Evolutionary conservation across 371 early-diverging fungal genomes (phyloP).

Genomic region (Saksenaea vasiformis): DNA sequence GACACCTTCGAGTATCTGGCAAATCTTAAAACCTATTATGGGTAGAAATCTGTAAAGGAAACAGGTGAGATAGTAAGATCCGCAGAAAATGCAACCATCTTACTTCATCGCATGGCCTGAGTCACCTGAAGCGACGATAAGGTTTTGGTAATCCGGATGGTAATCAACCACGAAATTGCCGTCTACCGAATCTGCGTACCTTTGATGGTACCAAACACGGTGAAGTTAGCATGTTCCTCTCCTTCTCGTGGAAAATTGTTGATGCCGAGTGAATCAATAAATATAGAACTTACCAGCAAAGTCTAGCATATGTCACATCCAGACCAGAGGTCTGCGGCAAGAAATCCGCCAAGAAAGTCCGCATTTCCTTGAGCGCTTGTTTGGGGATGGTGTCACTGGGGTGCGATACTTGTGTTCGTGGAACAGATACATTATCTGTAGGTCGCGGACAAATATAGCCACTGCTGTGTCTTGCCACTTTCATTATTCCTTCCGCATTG

Average conservation of each 20-base stretch:
- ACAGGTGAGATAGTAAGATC: not conserved
- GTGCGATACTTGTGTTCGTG: constrained; percentile 45
- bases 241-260: not conserved
- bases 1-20: constrained; percentile 30
- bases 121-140: constrained; percentile 47
- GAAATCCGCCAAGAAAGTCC: constrained; percentile 35
- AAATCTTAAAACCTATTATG: constrained; percentile 29
- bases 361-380: constrained; percentile 30
- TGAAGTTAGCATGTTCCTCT: no score
- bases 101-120: constrained; percentile 58
- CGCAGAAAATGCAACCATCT: not conserved
- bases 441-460: constrained; percentile 45
- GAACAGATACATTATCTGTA: constrained; percentile 34
- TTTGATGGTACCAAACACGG: constrained; percentile 8
- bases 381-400: constrained; percentile 42
- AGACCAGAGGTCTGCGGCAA: constrained; percentile 31
- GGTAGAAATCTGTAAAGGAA: constrained; percentile 31
- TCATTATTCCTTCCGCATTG: constrained; percentile 47
- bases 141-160: constrained; percentile 43
- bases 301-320: constrained; percentile 32
- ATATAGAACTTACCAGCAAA: constrained; percentile 37
- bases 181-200: constrained; percentile 51
- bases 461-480: constrained; percentile 50
- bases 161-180: constrained; percentile 44
- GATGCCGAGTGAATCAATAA: not conserved